Conservation (phyloP, 768 basidiomycete genomes). For the Suillus bovinus region DNA sequence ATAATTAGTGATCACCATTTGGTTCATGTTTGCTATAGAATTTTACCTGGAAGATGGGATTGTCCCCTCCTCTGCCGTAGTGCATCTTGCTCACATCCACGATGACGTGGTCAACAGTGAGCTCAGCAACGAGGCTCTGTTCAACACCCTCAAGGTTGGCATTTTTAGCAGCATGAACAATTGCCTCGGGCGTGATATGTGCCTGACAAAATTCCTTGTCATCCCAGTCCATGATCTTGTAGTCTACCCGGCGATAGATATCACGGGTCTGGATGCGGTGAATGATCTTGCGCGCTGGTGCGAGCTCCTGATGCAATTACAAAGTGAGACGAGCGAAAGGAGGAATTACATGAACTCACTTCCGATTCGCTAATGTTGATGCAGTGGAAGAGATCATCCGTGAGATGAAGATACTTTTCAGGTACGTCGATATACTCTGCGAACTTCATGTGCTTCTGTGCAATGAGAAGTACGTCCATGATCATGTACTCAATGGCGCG, state of each 20-base stretch:
- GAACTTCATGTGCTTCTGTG: conserved; percentile 65
- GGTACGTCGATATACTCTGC: conserved; percentile 58
- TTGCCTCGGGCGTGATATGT: conserved; percentile 38
- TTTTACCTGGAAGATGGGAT: conserved; percentile 66
- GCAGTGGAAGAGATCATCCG: conserved; percentile 61
- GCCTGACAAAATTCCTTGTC: conserved; percentile 27
- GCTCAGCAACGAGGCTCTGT: conserved; percentile 31
- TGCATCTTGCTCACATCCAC: conserved; percentile 70
- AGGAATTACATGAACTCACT: conserved; percentile 12
- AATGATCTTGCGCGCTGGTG: conserved; percentile 57
- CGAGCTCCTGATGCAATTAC: conserved; percentile 50
- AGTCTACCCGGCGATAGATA: conserved; percentile 71
- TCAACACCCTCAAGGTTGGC: conserved; percentile 26
- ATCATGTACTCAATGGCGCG: conserved; percentile 84
- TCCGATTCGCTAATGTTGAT: conserved; percentile 55
- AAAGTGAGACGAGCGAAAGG: no score
- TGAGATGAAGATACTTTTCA: conserved; percentile 60
- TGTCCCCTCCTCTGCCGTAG: conserved; percentile 70
- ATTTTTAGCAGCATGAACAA: conserved; percentile 44
- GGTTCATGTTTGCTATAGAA: conserved; percentile 74
- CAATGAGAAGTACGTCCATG: conserved; percentile 71
- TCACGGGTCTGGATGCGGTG: conserved; percentile 61
- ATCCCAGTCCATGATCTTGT: conserved; percentile 46
- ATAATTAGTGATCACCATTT: conserved; percentile 43
- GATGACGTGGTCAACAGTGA: conserved; percentile 54